phyloP scores from a whole-genome alignment of 805 yeast genomes.

The Metschnikowia cubensis region DNA sequence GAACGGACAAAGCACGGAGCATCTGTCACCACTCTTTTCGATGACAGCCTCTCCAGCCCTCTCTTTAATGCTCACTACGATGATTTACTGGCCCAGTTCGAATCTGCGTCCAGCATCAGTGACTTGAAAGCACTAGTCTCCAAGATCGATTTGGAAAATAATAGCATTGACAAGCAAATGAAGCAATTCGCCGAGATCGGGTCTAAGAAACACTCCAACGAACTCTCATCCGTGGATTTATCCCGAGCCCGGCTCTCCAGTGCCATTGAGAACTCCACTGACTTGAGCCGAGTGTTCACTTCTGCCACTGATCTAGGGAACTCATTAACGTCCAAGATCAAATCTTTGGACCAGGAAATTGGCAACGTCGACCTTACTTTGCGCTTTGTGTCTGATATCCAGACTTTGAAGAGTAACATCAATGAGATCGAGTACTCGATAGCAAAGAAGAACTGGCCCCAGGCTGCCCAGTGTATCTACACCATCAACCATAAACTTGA shows the following conservation, averaged over 20 bases:
- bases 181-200: constrained; percentile 22
- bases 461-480: constrained; percentile 69
- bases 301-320: constrained; percentile 64
- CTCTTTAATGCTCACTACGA: constrained; percentile 9
- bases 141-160: constrained; percentile 26
- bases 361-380: constrained; percentile 58
- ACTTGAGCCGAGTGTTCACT: constrained; percentile 50
- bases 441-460: constrained; percentile 62
- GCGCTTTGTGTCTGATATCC: constrained; percentile 61
- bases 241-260: constrained; percentile 61
- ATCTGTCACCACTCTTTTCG: constrained; percentile 12
- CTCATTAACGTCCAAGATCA: constrained; percentile 64
- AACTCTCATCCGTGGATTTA: constrained; percentile 50
- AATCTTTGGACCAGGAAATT: constrained; percentile 67
- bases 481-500: constrained; percentile 47
- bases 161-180: constrained; percentile 25
- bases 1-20: background rate
- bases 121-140: constrained; percentile 27
- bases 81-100: constrained; percentile 12
- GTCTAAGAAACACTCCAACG: constrained; percentile 31
- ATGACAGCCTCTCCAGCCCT: constrained; percentile 8
- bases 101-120: constrained; percentile 23
- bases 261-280: constrained; percentile 53
- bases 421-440: constrained; percentile 66
- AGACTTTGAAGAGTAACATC: constrained; percentile 61